A percentile compares a stretch with the other conserved stretches of the same genome.
Evolutionary conservation across 78 protist species (phyloP).

Genomic region (Dictyostelium firmibasis): DNA sequence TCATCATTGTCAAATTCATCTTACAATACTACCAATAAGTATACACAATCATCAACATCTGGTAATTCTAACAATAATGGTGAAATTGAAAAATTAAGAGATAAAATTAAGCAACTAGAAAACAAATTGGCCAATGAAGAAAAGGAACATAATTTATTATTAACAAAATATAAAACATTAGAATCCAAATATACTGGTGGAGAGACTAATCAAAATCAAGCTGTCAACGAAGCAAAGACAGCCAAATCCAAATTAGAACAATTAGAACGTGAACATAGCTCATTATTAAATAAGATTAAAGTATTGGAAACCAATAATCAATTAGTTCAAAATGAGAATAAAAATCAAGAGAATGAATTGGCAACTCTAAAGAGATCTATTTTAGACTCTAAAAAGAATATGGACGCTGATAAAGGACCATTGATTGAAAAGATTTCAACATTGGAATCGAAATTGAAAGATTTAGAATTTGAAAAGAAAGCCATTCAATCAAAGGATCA

Average conservation of each 20-base stretch:
- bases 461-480: conserved; percentile 38
- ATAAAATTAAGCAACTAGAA: conserved; percentile 4
- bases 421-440: conserved; percentile 15
- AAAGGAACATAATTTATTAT: not conserved
- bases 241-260: not conserved
- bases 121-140: conserved; percentile 5
- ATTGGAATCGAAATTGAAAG: conserved; percentile 6
- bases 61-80: not conserved
- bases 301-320: conserved; percentile 40
- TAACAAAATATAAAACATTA: not conserved
- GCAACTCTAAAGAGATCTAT: not conserved
- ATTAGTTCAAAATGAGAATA: conserved; percentile 14
- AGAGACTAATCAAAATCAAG: not conserved
- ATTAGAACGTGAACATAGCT: not conserved
- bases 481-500: not conserved
- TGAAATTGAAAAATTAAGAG: conserved; percentile 27
- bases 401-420: conserved; percentile 40
- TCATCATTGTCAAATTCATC: not conserved
- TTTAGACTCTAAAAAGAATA: conserved; percentile 10
- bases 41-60: not conserved
- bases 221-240: not conserved
- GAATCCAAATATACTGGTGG: conserved; percentile 1
- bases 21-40: not conserved
- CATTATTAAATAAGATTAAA: not conserved
- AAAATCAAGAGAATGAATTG: conserved; percentile 6